A percentile compares a stretch with the other conserved stretches of the same genome.
Conservation (phyloP, 176 grass and related monocot species). For the Oryza rufipogon region DNA sequence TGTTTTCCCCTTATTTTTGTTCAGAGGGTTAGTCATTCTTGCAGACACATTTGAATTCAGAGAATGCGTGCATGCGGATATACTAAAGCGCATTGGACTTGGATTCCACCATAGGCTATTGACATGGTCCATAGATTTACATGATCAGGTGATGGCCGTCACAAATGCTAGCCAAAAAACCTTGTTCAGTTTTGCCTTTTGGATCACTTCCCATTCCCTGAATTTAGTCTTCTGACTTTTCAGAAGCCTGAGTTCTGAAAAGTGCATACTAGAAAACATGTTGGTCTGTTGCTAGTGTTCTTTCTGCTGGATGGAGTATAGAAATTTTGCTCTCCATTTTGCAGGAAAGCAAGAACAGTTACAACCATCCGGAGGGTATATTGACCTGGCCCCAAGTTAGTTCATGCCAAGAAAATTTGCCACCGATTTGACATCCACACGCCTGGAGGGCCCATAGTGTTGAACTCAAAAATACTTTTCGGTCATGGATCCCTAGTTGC, state of each 20-base stretch:
- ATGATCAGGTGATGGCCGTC: not conserved
- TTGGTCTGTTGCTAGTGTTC: not conserved
- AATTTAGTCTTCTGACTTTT: conserved; percentile 26
- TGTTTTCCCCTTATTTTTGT: not conserved
- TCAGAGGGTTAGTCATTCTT: not conserved
- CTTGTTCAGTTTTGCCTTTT: not conserved
- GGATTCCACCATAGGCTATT: not conserved
- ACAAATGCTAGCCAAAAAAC: not conserved
- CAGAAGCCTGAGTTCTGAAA: conserved; percentile 6
- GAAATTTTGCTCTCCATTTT: conserved; percentile 30
- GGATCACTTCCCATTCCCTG: not conserved
- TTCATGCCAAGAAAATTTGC: conserved; percentile 2
- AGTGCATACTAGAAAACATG: not conserved
- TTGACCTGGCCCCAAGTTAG: conserved; percentile 28
- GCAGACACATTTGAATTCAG: not conserved
- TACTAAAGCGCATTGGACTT: not conserved
- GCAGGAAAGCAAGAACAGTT: not conserved
- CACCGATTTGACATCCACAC: conserved; percentile 22
- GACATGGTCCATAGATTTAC: conserved; percentile 5
- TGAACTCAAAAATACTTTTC: conserved; percentile 9
- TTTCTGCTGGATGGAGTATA: not conserved
- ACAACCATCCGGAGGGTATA: not conserved
- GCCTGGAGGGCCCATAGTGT: conserved; percentile 24
- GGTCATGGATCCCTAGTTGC: conserved; percentile 15
- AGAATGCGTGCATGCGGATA: not conserved